Percentiles rank a stretch among this genome's conserved stretches.
Conservation (phyloP, 140 eudicot genomes). For the Anethum foeniculum region DNA sequence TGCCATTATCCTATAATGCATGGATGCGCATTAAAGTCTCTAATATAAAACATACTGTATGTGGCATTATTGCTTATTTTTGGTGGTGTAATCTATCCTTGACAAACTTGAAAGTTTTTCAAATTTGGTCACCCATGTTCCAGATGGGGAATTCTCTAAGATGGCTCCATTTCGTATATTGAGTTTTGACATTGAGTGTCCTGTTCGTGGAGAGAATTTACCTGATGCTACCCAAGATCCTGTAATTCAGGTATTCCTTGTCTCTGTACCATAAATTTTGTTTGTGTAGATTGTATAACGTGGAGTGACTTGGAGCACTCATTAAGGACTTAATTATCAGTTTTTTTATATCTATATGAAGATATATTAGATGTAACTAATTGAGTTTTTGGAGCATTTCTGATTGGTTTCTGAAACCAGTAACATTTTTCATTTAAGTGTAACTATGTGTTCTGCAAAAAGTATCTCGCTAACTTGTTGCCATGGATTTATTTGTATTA, state of each 20-base stretch:
- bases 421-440: too few species aligned
- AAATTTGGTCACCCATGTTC: slow-evolving; percentile 80
- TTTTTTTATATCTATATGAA: too few species aligned
- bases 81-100: slow-evolving; percentile 31
- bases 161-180: slow-evolving; percentile 97
- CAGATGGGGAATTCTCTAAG: slow-evolving; percentile 92
- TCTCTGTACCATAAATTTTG: slow-evolving; percentile 9
- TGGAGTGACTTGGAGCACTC: neutral
- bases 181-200: slow-evolving; percentile 96
- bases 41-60: slow-evolving; percentile 2
- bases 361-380: too few species aligned
- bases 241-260: slow-evolving; percentile 73
- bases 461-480: too few species aligned
- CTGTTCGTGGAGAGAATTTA: slow-evolving; percentile 93
- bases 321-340: too few species aligned
- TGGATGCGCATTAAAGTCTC: slow-evolving; percentile 8
- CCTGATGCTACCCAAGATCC: slow-evolving; percentile 93
- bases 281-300: too few species aligned
- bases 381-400: too few species aligned
- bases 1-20: slow-evolving; percentile 76
- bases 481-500: too few species aligned
- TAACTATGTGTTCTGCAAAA: too few species aligned
- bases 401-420: too few species aligned
- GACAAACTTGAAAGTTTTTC: slow-evolving; percentile 45
- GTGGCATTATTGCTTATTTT: neutral